Conservation (phyloP, 495 filamentous ascomycete genomes). For the Talaromyces proteolyticus region DNA sequence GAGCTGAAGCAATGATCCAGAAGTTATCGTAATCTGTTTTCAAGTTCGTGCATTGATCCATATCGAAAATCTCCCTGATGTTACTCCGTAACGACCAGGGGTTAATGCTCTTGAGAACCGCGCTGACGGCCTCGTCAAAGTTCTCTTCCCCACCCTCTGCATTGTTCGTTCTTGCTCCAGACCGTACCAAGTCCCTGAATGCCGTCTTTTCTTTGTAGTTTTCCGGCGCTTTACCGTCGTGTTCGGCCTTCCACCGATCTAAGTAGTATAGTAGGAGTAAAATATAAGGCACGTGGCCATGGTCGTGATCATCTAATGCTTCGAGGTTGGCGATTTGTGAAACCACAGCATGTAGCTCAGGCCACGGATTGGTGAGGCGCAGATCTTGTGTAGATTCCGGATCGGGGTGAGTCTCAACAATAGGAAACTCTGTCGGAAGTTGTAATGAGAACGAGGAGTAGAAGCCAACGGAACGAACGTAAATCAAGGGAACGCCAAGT, state of each 20-base stretch:
- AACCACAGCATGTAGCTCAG: slow-evolving; percentile 60
- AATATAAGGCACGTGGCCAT: slow-evolving; percentile 90
- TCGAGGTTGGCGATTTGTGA: slow-evolving; percentile 63
- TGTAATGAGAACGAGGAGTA: slow-evolving; percentile 76
- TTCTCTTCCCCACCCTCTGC: slow-evolving; percentile 94
- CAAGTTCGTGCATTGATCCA: slow-evolving; percentile 48
- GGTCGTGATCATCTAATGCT: slow-evolving; percentile 68
- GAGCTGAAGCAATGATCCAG: slow-evolving; percentile 85
- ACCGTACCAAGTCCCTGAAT: slow-evolving; percentile 64
- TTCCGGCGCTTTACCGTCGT: slow-evolving; percentile 61
- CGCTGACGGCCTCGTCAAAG: slow-evolving; percentile 85
- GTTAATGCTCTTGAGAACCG: slow-evolving; percentile 78
- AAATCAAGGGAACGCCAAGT: slow-evolving; percentile 68
- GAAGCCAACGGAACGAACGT: slow-evolving; percentile 83
- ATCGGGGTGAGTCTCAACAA: slow-evolving; percentile 95
- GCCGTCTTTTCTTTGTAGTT: slow-evolving; percentile 83
- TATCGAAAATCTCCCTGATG: slow-evolving; percentile 72
- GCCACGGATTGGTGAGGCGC: slow-evolving; percentile 81
- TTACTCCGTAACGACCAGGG: slow-evolving; percentile 58
- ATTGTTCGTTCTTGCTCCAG: slow-evolving; percentile 62
- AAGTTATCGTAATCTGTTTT: slow-evolving; percentile 50
- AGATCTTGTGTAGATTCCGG: slow-evolving; percentile 80
- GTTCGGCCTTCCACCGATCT: slow-evolving; percentile 69
- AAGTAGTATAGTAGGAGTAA: slow-evolving; percentile 82
- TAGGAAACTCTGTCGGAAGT: slow-evolving; percentile 74